phyloP scores from a whole-genome alignment of 202 grass and related monocot species.

The Dendrocalamus latiflorus region DNA sequence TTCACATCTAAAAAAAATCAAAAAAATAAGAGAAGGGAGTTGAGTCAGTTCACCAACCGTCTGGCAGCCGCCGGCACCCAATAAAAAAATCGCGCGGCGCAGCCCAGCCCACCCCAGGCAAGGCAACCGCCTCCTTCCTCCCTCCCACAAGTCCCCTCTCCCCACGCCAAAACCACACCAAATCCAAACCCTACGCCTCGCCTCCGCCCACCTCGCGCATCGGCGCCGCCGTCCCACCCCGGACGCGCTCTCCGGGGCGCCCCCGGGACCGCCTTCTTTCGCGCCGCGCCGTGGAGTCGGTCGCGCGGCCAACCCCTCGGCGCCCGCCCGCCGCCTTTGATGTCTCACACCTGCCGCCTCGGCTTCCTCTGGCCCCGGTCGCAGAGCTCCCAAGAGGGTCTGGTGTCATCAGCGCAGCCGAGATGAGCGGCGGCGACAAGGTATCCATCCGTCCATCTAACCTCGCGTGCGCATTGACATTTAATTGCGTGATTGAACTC shows the following conservation, averaged over 20 bases:
- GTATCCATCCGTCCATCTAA: not conserved
- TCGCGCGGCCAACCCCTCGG: constrained; percentile 10
- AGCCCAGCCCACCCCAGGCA: not conserved
- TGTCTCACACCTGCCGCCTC: constrained; percentile 43
- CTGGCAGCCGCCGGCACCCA: not conserved
- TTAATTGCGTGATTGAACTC: not conserved
- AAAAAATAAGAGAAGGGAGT: no score
- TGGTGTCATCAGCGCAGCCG: constrained; percentile 11
- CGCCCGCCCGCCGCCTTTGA: constrained; percentile 30
- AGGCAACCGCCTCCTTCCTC: not conserved
- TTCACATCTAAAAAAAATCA: not conserved
- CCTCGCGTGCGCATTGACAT: not conserved
- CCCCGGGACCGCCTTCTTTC: not conserved
- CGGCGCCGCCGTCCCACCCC: not conserved
- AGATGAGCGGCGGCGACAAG: constrained; percentile 53
- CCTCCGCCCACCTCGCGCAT: not conserved
- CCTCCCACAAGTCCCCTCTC: not conserved
- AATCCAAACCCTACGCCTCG: constrained; percentile 55
- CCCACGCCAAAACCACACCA: constrained; percentile 16
- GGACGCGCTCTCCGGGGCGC: not conserved
- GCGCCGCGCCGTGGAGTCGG: not conserved
- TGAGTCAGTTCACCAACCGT: not conserved
- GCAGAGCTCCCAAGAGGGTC: constrained; percentile 22
- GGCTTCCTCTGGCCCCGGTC: constrained; percentile 37
- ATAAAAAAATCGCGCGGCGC: not conserved